Conservation (phyloP, 2,329 filamentous ascomycete species). For the Fusarium devonianum region DNA sequence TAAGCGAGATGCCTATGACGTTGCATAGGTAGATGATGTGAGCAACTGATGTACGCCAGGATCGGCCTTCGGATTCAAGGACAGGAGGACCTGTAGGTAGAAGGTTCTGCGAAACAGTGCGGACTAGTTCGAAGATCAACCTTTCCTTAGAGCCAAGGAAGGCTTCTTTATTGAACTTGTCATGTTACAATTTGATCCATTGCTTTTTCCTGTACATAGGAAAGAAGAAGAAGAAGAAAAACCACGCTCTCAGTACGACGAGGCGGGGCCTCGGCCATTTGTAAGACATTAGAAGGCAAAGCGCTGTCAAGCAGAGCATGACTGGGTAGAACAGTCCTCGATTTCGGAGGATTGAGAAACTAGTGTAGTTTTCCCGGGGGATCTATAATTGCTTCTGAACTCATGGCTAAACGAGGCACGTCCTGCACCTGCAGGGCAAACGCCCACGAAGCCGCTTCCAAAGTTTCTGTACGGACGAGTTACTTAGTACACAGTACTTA, state of each 20-base stretch:
- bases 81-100: not conserved
- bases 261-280: slow-evolving; percentile 26
- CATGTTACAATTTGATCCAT: slow-evolving; percentile 1
- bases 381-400: slow-evolving; percentile 45
- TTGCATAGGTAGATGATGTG: too few species aligned
- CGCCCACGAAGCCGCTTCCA: too few species aligned
- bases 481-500: too few species aligned
- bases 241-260: slow-evolving; percentile 16
- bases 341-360: slow-evolving; percentile 18
- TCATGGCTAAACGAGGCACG: slow-evolving; percentile 21
- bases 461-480: too few species aligned
- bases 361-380: slow-evolving; percentile 43
- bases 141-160: not conserved
- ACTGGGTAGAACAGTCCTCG: slow-evolving; percentile 15
- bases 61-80: too few species aligned
- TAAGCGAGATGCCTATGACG: too few species aligned
- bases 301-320: slow-evolving; percentile 9
- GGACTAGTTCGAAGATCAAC: slow-evolving; percentile 1
- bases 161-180: not conserved
- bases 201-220: too few species aligned
- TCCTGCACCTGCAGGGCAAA: slow-evolving; percentile 19
- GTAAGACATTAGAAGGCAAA: slow-evolving; percentile 24
- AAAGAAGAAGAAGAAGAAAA: too few species aligned
- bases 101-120: slow-evolving; percentile 7
- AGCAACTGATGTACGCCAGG: too few species aligned